Percentiles rank a stretch among this genome's conserved stretches.
Evolutionary conservation across 1,284 basidiomycete genomes (phyloP).

Genomic region (Ceratobasidium theobromae): DNA sequence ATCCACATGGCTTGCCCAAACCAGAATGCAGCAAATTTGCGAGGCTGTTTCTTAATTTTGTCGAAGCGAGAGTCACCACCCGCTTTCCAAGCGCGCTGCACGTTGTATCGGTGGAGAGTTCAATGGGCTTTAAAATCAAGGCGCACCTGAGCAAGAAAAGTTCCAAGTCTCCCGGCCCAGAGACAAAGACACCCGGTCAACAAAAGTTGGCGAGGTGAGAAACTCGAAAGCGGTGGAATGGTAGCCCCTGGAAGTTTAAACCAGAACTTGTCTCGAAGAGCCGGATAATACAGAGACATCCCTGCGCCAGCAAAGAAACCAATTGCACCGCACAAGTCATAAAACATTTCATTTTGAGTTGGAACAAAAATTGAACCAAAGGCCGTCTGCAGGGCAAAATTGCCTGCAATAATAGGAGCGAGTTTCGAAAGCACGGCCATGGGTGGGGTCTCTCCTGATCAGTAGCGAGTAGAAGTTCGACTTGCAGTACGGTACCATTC

Average conservation of each 20-base stretch:
- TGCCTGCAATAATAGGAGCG: slow-evolving; percentile 23
- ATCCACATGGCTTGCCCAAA: slow-evolving; percentile 34
- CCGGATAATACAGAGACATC: slow-evolving; percentile 31
- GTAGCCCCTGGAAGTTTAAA: slow-evolving; percentile 8
- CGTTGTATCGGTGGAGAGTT: neutral
- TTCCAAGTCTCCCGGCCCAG: slow-evolving; percentile 32
- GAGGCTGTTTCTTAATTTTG: slow-evolving; percentile 33
- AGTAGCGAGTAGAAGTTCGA: neutral
- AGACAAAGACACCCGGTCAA: slow-evolving; percentile 32
- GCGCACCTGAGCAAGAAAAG: slow-evolving; percentile 26
- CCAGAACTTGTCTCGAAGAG: slow-evolving; percentile 25
- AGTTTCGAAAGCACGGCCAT: slow-evolving; percentile 32
- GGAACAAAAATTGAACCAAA: slow-evolving; percentile 34
- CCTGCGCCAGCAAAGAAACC: slow-evolving; percentile 32
- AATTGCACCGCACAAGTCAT: slow-evolving; percentile 32
- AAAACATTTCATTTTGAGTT: slow-evolving; percentile 30
- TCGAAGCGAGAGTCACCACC: slow-evolving; percentile 35
- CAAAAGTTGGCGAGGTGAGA: slow-evolving; percentile 32
- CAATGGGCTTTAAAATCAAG: neutral
- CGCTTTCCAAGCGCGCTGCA: slow-evolving; percentile 28
- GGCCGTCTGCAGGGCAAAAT: slow-evolving; percentile 29
- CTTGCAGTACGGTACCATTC: no score
- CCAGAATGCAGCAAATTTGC: slow-evolving; percentile 30
- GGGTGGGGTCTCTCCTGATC: no score
- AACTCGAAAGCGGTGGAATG: slow-evolving; percentile 10